Evolutionary conservation across 2,329 filamentous ascomycete species (phyloP).

Genomic region (Grosmannia clavigera): DNA sequence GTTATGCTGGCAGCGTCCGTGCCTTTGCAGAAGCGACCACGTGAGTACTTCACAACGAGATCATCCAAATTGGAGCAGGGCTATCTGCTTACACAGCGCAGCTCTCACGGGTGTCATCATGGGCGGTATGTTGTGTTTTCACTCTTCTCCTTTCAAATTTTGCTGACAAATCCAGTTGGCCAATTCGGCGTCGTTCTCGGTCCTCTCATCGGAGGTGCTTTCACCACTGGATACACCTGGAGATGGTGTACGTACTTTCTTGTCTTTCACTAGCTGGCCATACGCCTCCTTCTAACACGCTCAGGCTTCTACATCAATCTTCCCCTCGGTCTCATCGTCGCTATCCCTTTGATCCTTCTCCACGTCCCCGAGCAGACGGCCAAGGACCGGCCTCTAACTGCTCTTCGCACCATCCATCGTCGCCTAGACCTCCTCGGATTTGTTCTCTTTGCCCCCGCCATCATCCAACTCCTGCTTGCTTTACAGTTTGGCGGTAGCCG

Average conservation of each 20-base stretch:
- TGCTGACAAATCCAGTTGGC: conserved; percentile 13
- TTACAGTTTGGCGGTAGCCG: conserved; percentile 29
- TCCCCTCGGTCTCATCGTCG: conserved; percentile 26
- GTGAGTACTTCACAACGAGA: neutral
- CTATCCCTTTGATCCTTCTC: conserved; percentile 19
- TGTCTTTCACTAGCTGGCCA: no score
- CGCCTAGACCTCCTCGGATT: conserved; percentile 31
- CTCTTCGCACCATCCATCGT: conserved; percentile 15
- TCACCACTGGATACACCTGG: conserved; percentile 28
- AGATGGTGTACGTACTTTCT: conserved; percentile 27
- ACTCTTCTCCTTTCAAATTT: neutral
- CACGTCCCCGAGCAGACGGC: conserved; percentile 24
- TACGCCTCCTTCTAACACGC: neutral
- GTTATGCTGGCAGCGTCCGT: conserved; percentile 33
- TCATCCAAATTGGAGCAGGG: neutral
- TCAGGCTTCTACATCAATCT: conserved; percentile 34
- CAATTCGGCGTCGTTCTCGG: conserved; percentile 34
- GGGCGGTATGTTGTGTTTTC: conserved; percentile 6
- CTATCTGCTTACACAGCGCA: neutral
- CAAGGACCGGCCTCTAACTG: conserved; percentile 17
- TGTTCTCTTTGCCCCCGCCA: conserved; percentile 26
- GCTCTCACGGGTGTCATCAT: conserved; percentile 14
- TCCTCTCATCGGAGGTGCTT: conserved; percentile 31
- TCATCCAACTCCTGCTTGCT: conserved; percentile 30
- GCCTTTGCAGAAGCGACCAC: conserved; percentile 27